A percentile compares a stretch with the other conserved stretches of the same genome.
phyloP scores from a whole-genome alignment of 495 filamentous ascomycete genomes.

The Penicillium bovifimosum region DNA sequence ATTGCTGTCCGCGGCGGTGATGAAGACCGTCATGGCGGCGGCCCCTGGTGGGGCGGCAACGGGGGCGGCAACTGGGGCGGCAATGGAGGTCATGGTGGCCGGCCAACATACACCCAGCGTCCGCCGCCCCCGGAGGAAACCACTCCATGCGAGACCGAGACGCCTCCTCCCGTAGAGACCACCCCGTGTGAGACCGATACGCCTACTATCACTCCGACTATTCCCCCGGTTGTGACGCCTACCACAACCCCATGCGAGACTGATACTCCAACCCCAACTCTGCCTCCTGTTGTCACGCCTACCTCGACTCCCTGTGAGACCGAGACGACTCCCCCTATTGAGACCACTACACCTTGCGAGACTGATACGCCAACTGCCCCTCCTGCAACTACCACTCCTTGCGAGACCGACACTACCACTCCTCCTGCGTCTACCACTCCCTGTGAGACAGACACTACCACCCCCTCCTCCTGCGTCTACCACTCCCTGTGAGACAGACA shows the following conservation, averaged over 20 bases:
- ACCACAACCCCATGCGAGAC: conserved; percentile 5
- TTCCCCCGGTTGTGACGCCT: neutral
- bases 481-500: conserved; percentile 12
- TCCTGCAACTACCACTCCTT: neutral
- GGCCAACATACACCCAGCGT: too few relatives aligned
- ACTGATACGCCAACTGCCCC: conserved; percentile 10
- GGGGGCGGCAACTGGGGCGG: neutral
- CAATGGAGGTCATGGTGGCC: neutral
- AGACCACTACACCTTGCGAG: conserved; percentile 15
- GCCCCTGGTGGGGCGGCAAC: neutral
- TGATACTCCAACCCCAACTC: conserved; percentile 5
- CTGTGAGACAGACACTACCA: conserved; percentile 6
- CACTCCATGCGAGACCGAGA: conserved; percentile 10
- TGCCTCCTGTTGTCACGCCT: neutral
- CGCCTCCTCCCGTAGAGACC: neutral
- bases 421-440: neutral
- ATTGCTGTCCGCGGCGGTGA: conserved; percentile 10
- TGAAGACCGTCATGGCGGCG: conserved; percentile 2
- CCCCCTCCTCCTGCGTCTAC: neutral
- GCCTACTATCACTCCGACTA: neutral
- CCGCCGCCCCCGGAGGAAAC: neutral
- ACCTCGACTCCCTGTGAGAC: conserved; percentile 16
- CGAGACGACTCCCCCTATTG: conserved; percentile 1
- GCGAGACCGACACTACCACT: neutral
- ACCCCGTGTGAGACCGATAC: conserved; percentile 7